These are phyloP conservation scores for Alternaria sp. DNA, from an alignment of 2,329 filamentous ascomycete genomes.

Conservation along the genomic window DNA sequence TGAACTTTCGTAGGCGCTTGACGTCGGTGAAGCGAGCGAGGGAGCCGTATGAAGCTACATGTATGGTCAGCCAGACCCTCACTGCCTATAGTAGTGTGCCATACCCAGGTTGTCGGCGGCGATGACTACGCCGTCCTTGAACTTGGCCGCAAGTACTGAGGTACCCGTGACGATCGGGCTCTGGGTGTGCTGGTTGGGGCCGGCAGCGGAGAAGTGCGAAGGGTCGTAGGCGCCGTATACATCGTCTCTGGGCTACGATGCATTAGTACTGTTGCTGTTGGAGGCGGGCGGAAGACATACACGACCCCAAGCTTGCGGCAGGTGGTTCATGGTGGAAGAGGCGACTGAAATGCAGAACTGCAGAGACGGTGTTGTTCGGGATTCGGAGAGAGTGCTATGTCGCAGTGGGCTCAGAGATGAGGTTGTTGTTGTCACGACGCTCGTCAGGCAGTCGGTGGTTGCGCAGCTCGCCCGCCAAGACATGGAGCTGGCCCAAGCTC, in stretches of 20 bases:
- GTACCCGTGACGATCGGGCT: constrained; percentile 94
- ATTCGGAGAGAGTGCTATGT: constrained; percentile 3
- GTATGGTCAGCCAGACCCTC: constrained; percentile 13
- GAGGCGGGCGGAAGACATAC: constrained; percentile 52
- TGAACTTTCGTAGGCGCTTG: constrained; percentile 91
- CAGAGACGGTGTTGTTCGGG: background rate
- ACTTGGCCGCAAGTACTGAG: constrained; percentile 93
- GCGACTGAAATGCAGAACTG: background rate
- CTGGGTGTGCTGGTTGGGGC: constrained; percentile 81
- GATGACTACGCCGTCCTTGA: constrained; percentile 94
- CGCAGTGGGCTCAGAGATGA: constrained; percentile 25
- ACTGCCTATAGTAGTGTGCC: constrained; percentile 22
- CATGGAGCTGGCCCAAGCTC: constrained; percentile 38
- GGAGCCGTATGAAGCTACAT: constrained; percentile 90
- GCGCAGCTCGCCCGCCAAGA: constrained; percentile 25
- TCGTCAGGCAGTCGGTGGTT: constrained; percentile 40
- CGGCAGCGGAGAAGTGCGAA: constrained; percentile 76
- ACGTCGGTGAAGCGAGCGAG: constrained; percentile 94
- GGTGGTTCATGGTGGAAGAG: constrained; percentile 65
- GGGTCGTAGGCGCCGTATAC: constrained; percentile 93
- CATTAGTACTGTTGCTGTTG: constrained; percentile 28
- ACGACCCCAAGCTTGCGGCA: constrained; percentile 70
- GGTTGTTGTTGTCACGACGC: constrained; percentile 28
- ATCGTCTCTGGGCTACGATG: constrained; percentile 86
- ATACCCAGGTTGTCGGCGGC: constrained; percentile 94